Evolutionary conservation across 352 stramenopile species (phyloP), one percentile per base, ranked within the genome.

Genomic region (Pythium apleroticum): DNA sequence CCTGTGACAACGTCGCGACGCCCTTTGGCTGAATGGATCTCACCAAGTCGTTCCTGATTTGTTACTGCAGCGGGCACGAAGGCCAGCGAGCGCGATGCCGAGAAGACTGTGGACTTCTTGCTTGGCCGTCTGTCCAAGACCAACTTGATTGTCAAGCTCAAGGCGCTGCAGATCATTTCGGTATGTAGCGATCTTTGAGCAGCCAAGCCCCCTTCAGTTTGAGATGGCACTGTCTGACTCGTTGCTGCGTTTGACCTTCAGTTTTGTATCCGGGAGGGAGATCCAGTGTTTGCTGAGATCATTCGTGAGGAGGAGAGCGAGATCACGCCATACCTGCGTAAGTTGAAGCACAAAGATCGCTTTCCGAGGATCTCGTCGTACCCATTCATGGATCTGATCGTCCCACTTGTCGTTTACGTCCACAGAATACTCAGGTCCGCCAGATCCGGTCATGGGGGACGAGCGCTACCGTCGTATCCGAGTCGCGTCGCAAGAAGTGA

Each of bases 381-480:
- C 53, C 35, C 56, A 30, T 56, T 57, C 35, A 46, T 35, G 49
- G 22, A 14, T 66, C 25, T 19, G n/a, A 48, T 17, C 14, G 30
- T 37, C 24, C 24, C 31, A 25, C 25, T 58, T 45, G 46, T 12
- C 28, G 33, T 56, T 27, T 58, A 15, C 31, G 25, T 31, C 25
- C 71, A 43, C 55, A 95, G 86, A 95, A 60, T 90, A 80, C 69
- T 84, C 81, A n/a, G 86, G 86, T 0, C 74, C 80, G 9, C 77
- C 78, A 20, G 86, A 95, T 68, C 83, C 86, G 11, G 76, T 90
- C 35, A 90, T 90, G 63, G 84, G 84, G 28, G 85, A 95, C 46
- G 86, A 95, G 62, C 88, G 89, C 60, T 91, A 90, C 65, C 84
- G 86, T 25, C 86, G 85, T n/a, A 91, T 95, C 65, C 82, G 86